These are phyloP conservation scores for Colletotrichum tropicale DNA, from an alignment of 2,329 filamentous ascomycete genomes.

Conservation along the genomic window DNA sequence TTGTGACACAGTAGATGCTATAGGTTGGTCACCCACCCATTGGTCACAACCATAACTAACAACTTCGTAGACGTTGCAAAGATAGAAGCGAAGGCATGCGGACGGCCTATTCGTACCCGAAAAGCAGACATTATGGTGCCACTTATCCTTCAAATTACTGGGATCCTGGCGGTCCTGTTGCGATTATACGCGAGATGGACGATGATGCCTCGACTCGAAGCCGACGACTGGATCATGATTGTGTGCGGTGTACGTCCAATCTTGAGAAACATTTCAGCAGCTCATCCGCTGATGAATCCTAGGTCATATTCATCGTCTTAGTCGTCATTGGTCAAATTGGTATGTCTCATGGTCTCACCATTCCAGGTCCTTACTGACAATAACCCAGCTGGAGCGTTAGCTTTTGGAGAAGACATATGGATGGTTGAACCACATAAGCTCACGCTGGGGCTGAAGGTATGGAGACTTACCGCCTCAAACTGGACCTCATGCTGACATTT, in stretches of 20 bases:
- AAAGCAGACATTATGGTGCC: conserved; percentile 34
- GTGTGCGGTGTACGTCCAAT: conserved; percentile 30
- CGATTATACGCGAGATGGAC: conserved; percentile 40
- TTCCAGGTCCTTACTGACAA: background rate
- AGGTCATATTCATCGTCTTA: conserved; percentile 34
- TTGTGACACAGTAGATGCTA: conserved; percentile 28
- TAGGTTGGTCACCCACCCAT: conserved; percentile 24
- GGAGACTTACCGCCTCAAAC: no score
- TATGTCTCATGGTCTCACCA: conserved; percentile 14
- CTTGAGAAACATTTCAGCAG: accelerated
- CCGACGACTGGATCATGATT: conserved; percentile 45
- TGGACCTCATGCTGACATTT: background rate
- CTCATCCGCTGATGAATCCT: background rate
- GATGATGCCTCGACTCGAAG: conserved; percentile 30
- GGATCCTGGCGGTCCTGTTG: conserved; percentile 35
- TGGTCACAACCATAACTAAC: background rate
- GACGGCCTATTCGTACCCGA: conserved; percentile 31
- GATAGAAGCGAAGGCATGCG: conserved; percentile 35
- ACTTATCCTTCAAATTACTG: conserved; percentile 38
- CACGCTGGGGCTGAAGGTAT: conserved; percentile 33
- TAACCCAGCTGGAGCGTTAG: conserved; percentile 24
- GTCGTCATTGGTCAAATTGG: conserved; percentile 34
- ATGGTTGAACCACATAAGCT: conserved; percentile 29
- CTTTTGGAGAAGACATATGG: conserved; percentile 44
- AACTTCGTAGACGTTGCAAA: conserved; percentile 30